Evolutionary conservation across 2,329 filamentous ascomycete species (phyloP).

Genomic region (Phialophora chinensis): DNA sequence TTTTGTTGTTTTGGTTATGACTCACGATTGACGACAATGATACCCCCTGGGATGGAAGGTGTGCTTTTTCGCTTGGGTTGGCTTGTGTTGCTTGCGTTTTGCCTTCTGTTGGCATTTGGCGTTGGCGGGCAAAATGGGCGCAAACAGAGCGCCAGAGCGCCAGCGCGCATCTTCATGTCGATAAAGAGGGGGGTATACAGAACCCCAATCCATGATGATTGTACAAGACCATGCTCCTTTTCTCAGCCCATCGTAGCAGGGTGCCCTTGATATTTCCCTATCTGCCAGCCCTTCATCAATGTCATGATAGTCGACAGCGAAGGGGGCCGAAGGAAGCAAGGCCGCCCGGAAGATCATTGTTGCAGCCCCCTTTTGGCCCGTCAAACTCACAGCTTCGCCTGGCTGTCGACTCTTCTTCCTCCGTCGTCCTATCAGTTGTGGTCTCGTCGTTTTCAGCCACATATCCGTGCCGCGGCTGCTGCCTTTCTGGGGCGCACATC

Average conservation of each 20-base stretch:
- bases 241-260: not conserved
- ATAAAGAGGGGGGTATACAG: constrained; percentile 9
- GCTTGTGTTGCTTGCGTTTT: constrained; percentile 3
- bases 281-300: not conserved
- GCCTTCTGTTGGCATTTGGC: constrained; percentile 6
- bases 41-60: not conserved
- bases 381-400: not conserved
- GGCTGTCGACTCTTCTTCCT: not conserved
- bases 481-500: not conserved
- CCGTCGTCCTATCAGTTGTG: not conserved
- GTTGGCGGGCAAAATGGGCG: constrained; percentile 5
- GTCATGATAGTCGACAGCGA: too few relatives aligned
- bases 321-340: not conserved
- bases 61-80: not conserved
- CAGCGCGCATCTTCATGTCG: constrained; percentile 3
- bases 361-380: not conserved
- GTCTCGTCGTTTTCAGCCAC: not conserved
- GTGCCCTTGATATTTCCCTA: not conserved
- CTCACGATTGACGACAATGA: constrained; percentile 16
- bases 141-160: constrained; percentile 4
- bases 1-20: constrained; percentile 4
- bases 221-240: not conserved
- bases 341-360: not conserved
- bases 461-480: not conserved
- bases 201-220: constrained; percentile 16